Evolutionary conservation across 129 eudicot genomes (phyloP), one percentile per base, ranked within the genome.

Genomic region (Helianthus annuus): DNA sequence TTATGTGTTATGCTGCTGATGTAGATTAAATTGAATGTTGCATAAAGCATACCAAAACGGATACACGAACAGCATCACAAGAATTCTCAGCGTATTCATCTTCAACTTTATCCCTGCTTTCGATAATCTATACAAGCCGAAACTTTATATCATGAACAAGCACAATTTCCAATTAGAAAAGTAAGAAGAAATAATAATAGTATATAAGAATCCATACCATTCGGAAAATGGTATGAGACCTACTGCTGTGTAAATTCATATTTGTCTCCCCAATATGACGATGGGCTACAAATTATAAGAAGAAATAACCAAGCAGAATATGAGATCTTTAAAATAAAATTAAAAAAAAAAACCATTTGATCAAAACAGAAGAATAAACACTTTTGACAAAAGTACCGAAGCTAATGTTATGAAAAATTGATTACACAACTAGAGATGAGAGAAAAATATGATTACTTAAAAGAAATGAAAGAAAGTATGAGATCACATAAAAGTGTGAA

Each of bases 41-140:
- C 24, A 58, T 39, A 9, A 16, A 5, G n/a, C 85, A 64, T 86
- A 95, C 99, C 97, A 95, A 74, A 67, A 95, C 88, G 68, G 99
- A 95, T 74, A 95, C 99, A 83, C 99, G 96, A 65, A 95, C 97
- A 44, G 99, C 99, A 69, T 95, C 99, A 85, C 97, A 91, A 56
- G 99, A 84, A 34, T 72, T 70, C 14, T 85, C 86, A 27, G 89
- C 78, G 70, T 81, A 81, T 69, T 83, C 87, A 75, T 88, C 99
- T 73, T 75, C 89, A 70, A 71, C 66, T 88, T 78, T 87, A 83
- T 95, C 94, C 84, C 97, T 87, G 72, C 99, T 95, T 89, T 95
- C 99, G 65, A 95, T 95, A 59, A 95, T 91, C 99, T 95, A 76
- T 10, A 66, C 51, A 69, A 45, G 19, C 19, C 48, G 38, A 82